Evolutionary conservation across 2,329 filamentous ascomycete species (phyloP), one percentile per base, ranked within the genome.

Genomic region (Diaporthe citri): DNA sequence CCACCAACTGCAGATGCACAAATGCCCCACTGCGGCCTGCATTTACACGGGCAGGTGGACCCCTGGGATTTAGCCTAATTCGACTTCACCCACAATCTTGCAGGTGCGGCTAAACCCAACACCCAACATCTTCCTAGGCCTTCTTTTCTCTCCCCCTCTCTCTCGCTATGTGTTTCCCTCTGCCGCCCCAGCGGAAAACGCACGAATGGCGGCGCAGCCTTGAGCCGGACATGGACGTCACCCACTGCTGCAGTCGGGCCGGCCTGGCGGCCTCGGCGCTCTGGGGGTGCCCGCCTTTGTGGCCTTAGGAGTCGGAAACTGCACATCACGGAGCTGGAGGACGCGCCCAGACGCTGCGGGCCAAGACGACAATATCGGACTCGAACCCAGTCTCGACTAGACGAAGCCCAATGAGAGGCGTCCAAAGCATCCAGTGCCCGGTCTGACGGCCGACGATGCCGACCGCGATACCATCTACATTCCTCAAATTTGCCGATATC

Each of bases 31-130:
- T 34, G 34, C 39, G 43, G 12, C 59, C 74, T 52, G 41, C 51
- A 48, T 66, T 57, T 43, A 60, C 7, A 57, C 64, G 46, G 64
- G 46, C 55, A 56, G 64, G 59, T 66, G 71, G 56, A 20, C 71
- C 36, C 56, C 52, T 34, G 39, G 71, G 20, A 69, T 76, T 74
- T 74, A 76, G 72, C 75, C 72, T 76, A 76, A 67, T 74, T 69
- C 41, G 57, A 74, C 60, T 62, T 60, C 67, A 74, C 28, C 73
- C 43, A 55, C 55, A 46, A 20, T 51, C 59, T 41, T 67, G 64
- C 66, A 69, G 48, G 78, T 79, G 57, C 82, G 81, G 41, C 81
- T 82, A 69, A 76, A 74, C 51, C 48, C 28, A 73, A 51, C 43
- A n/a, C 57, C 46, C 59, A 34, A 57, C 2, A 36, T 43, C 39